phyloP scores from a whole-genome alignment of 2,329 filamentous ascomycete genomes.

The Exophiala mesophila region DNA sequence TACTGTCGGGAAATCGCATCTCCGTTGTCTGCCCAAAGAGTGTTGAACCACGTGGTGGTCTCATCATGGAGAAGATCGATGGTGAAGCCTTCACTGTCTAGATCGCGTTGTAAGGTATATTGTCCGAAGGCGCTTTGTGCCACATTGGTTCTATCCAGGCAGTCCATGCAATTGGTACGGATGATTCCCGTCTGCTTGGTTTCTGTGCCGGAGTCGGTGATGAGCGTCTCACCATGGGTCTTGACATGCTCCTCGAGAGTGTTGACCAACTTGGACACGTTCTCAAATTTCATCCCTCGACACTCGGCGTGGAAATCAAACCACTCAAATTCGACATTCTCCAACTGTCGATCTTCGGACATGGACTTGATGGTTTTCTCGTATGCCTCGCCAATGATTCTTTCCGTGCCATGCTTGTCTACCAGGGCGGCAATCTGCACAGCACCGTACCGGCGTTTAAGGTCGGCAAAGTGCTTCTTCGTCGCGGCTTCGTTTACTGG shows the following conservation, averaged over 20 bases:
- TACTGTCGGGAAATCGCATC: constrained; percentile 95
- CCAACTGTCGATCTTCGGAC: constrained; percentile 57
- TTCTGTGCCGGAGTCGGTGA: constrained; percentile 40
- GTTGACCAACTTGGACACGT: constrained; percentile 74
- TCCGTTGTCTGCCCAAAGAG: constrained; percentile 93
- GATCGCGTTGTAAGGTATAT: constrained; percentile 72
- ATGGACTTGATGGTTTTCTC: constrained; percentile 62
- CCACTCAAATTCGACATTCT: constrained; percentile 75
- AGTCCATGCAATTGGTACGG: constrained; percentile 99
- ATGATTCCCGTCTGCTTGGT: constrained; percentile 66
- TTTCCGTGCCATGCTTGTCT: constrained; percentile 80
- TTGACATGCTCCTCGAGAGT: constrained; percentile 64
- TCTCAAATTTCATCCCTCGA: constrained; percentile 96
- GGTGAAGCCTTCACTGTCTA: constrained; percentile 69
- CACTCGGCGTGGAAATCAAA: constrained; percentile 95
- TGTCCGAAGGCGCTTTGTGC: constrained; percentile 88
- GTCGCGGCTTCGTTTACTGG: constrained; percentile 76
- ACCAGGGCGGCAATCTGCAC: constrained; percentile 79
- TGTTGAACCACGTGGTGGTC: constrained; percentile 89
- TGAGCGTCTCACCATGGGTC: constrained; percentile 65
- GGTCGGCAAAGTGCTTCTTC: constrained; percentile 68
- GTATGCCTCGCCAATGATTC: constrained; percentile 72
- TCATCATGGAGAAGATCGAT: constrained; percentile 72
- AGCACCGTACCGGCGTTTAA: constrained; percentile 66
- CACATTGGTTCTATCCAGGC: constrained; percentile 91